Base-by-base conservation (phyloP, 306 rosid species). In the Malus fusca region DNA sequence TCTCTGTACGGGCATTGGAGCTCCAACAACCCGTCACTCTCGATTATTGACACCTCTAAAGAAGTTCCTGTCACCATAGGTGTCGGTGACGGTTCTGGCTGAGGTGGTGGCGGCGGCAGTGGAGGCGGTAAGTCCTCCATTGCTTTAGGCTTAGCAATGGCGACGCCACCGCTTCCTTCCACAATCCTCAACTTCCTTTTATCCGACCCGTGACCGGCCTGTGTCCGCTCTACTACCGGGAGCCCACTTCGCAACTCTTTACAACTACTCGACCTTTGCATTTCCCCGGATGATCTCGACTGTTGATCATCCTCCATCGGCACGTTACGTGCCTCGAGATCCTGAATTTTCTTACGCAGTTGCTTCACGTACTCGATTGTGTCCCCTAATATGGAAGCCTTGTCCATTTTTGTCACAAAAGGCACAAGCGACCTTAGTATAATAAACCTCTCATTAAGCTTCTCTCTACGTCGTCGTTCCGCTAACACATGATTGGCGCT, bases 361-460 rank as follows among this genome's bases (percentile, higher is more conserved):
- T 92, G 97, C 68, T 95, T 90, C 42, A 95, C 77, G 42, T 95
- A 95, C 79, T 95, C 97, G n/a, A 95, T 91, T 1, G 99, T 90
- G 77, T 95, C 99, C 1, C 97, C 99, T 37, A 95, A 33, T 44
- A 95, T 92, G 1, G 99, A 95, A 3, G 97, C 97, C 65, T 95
- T 89, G 86, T 95, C 99, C 97, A 92, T 95, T 77, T 90, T 95
- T 19, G 99, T 95, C 25, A 91, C 93, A 51, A 95, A 95, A 0
- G 99, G 99, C 1, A 95, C 97, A 0, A 92, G 73, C 0, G 99
- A 95, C 72, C 99, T 82, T 2, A 95, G 63, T 3, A 95, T 89
- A 30, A 95, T 84, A 83, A 95, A 92, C 82, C 93, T 84, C 78
- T 95, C 93, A 62, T 95, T 90, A 3, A 95, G 93, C 77, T 88